Evolutionary conservation across 164 flowering plant genomes (phyloP), one percentile per base, ranked within the genome.

Genomic region (Sextonia rubra): DNA sequence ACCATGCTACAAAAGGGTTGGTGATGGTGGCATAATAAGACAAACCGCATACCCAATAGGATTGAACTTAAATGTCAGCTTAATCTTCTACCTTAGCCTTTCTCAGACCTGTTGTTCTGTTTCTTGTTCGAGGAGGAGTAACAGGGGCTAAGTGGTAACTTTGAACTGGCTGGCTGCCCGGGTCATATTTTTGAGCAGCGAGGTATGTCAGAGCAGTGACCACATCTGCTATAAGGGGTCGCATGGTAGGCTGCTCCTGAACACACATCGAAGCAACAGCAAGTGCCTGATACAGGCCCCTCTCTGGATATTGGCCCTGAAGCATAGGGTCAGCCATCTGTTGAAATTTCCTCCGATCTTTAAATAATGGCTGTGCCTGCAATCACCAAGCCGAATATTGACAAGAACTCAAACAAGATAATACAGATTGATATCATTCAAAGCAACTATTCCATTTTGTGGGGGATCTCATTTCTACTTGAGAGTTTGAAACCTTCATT

Each of bases 211-310:
- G 81, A 73, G 94, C 96, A 2, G 98, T 92, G 60, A 92, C 98
- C 2, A 92, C 96, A 76, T 92, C 98, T 27, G 91, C 91, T 62
- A 92, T 88, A 29, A 83, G 73, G 17, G 96, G 98, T 20, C 96
- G 83, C 90, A 87, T 83, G 71, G 81, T 84, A 11, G 98, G 93
- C 76, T 92, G 91, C 75, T 92, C 96, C 75, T 89, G 96, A 47
- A 92, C 96, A 76, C 98, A 91, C 96, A 92, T 92, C 32, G 91
- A 92, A 26, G 98, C 98, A 71, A 92, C 85, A 66, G 94, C 94
- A 70, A 92, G 91, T 20, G 96, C 98, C 83, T 92, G 96, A 74
- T 88, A 92, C 73, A 92, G 73, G 30, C 94, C 94, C 69, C 95
- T 84, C 61, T 73, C 70, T 14, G 97, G 95, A 71, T 88, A 92